phyloP scores from a whole-genome alignment of 169 alveolate species.

The Babesia caballi region DNA sequence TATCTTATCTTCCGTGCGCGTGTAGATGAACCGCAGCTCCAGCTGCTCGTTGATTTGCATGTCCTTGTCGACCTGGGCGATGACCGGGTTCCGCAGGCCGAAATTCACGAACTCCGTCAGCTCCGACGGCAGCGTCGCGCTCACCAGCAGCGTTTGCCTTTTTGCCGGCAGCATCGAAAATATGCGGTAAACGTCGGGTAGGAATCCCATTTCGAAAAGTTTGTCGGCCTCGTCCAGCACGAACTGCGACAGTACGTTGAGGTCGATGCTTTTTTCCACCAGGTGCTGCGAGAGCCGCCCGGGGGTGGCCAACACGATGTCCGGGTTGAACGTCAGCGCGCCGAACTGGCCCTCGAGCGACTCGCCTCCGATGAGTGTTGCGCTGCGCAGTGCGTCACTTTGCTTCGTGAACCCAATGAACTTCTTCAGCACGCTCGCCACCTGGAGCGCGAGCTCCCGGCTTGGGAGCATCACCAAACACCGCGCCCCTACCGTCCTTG shows the following conservation, averaged over 20 bases:
- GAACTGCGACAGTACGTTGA: constrained; percentile 82
- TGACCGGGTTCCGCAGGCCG: constrained; percentile 87
- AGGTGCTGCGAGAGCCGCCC: constrained; percentile 92
- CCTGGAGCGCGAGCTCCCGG: constrained; percentile 91
- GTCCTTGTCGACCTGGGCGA: constrained; percentile 63
- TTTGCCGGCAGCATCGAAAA: constrained; percentile 79
- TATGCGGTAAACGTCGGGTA: constrained; percentile 77
- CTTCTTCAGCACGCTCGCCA: constrained; percentile 73
- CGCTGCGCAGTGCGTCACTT: constrained; percentile 82
- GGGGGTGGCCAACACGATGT: constrained; percentile 93
- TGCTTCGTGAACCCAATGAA: constrained; percentile 66
- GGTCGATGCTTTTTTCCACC: constrained; percentile 85
- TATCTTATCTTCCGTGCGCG: constrained; percentile 55
- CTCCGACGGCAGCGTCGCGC: constrained; percentile 93
- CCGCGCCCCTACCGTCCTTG: constrained; percentile 90
- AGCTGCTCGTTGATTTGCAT: constrained; percentile 61
- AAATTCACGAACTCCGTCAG: constrained; percentile 87
- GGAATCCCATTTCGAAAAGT: constrained; percentile 91
- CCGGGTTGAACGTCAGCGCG: constrained; percentile 90
- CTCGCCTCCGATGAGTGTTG: constrained; percentile 92
- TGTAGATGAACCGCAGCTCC: constrained; percentile 37
- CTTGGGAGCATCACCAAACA: constrained; percentile 91
- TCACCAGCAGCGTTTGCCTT: constrained; percentile 85
- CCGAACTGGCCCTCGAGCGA: constrained; percentile 90
- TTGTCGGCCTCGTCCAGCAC: constrained; percentile 96